A percentile compares a stretch with the other conserved stretches of the same genome.
Conservation (phyloP, 2,329 filamentous ascomycete genomes). For the Nigrospora osmanthi region DNA sequence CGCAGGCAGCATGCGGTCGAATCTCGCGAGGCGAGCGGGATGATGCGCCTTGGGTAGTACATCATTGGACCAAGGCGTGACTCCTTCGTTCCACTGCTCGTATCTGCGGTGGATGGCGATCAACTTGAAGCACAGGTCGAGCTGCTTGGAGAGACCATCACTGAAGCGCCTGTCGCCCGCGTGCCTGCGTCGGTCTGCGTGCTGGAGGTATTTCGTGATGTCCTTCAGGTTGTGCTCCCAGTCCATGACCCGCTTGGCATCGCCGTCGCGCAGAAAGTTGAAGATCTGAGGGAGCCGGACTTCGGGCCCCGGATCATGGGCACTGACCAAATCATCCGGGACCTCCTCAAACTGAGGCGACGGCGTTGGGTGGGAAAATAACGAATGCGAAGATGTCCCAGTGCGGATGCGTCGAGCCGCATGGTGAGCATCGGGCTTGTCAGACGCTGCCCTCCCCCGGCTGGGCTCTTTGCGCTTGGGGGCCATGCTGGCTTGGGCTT, state of each 20-base stretch:
- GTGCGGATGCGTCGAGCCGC: not conserved
- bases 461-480: not conserved
- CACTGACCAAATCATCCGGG: not conserved
- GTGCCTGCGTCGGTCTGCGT: conserved; percentile 13
- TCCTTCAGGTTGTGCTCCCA: conserved; percentile 12
- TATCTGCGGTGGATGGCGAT: conserved; percentile 11
- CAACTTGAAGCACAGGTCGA: conserved; percentile 14
- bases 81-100: conserved; percentile 7
- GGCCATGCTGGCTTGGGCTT: not conserved
- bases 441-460: not conserved
- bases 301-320: conserved; percentile 15
- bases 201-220: conserved; percentile 29
- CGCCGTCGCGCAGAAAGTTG: conserved; percentile 42
- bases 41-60: conserved; percentile 6
- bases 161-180: conserved; percentile 14
- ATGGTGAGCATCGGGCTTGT: not conserved
- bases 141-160: conserved; percentile 5
- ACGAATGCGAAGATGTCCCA: not conserved
- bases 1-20: conserved; percentile 10
- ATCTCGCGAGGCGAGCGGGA: conserved; percentile 14
- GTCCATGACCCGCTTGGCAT: conserved; percentile 29
- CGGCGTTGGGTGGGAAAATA: not conserved
- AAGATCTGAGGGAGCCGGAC: conserved; percentile 23
- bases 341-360: not conserved
- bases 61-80: conserved; percentile 13